Conservation (phyloP, 2,329 filamentous ascomycete species). For the Xylariaceae sp. region DNA sequence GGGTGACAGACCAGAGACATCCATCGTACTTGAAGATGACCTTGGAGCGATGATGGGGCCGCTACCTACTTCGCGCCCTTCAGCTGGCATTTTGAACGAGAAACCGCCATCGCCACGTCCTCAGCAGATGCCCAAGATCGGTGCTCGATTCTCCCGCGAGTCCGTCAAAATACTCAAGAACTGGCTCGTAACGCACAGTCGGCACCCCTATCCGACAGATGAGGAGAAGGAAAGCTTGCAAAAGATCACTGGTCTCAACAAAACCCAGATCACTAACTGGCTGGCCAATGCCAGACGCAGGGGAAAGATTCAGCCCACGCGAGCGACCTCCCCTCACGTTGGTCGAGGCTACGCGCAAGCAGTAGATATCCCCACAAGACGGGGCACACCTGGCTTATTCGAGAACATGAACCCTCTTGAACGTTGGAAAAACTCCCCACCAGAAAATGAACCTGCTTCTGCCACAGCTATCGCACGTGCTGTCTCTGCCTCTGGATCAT, state of each 20-base stretch:
- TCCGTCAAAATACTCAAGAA: slow-evolving; percentile 77
- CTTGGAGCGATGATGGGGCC: slow-evolving; percentile 21
- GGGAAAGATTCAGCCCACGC: slow-evolving; percentile 68
- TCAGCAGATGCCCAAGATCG: slow-evolving; percentile 54
- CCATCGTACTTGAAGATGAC: slow-evolving; percentile 37
- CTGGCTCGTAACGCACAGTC: slow-evolving; percentile 76
- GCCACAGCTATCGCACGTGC: slow-evolving; percentile 56
- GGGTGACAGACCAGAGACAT: slow-evolving; percentile 40
- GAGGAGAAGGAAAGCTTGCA: slow-evolving; percentile 80
- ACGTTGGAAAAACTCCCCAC: slow-evolving; percentile 56
- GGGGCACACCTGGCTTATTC: slow-evolving; percentile 48
- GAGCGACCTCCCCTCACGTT: slow-evolving; percentile 66
- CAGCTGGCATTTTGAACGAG: slow-evolving; percentile 19
- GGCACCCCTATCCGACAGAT: slow-evolving; percentile 84
- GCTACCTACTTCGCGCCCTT: slow-evolving; percentile 15
- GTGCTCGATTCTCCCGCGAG: slow-evolving; percentile 73
- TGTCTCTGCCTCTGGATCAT: slow-evolving; percentile 50
- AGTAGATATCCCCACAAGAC: slow-evolving; percentile 68
- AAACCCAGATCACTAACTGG: slow-evolving; percentile 87
- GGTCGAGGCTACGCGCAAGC: slow-evolving; percentile 56
- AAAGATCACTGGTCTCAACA: slow-evolving; percentile 72
- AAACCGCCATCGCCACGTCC: slow-evolving; percentile 27
- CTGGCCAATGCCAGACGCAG: slow-evolving; percentile 83
- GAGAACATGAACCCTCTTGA: slow-evolving; percentile 55
- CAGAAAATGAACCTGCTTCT: slow-evolving; percentile 57